Conservation (phyloP, 2,329 filamentous ascomycete species). For the Venturia asperata region DNA sequence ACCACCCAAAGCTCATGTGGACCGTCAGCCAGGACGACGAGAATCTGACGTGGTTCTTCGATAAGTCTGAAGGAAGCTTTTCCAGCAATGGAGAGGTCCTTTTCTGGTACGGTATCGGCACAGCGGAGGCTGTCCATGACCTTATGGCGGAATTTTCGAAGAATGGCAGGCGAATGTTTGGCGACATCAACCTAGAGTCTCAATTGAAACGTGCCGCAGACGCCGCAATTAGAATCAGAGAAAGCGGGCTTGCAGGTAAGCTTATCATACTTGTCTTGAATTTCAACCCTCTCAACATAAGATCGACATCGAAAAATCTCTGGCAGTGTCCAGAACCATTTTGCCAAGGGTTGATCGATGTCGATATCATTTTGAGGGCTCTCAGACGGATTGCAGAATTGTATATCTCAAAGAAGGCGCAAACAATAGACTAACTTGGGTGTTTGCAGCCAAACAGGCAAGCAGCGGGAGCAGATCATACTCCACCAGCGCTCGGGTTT, state of each 20-base stretch:
- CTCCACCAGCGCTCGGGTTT: conserved; percentile 15
- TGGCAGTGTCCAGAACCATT: conserved; percentile 24
- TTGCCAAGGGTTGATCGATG: neutral
- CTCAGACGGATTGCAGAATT: neutral
- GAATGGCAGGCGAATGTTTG: conserved; percentile 78
- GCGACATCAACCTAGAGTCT: conserved; percentile 82
- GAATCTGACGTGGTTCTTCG: conserved; percentile 97
- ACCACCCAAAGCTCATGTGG: conserved; percentile 86
- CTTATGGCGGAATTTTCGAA: conserved; percentile 80
- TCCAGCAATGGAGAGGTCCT: conserved; percentile 80
- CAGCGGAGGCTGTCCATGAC: conserved; percentile 70
- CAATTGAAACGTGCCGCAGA: conserved; percentile 71
- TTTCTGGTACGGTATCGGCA: conserved; percentile 91
- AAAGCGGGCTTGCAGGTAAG: conserved; percentile 25
- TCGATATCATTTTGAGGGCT: neutral
- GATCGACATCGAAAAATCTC: conserved; percentile 26
- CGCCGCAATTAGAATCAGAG: conserved; percentile 55
- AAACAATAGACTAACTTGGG: neutral
- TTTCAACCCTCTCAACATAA: conserved; percentile 48
- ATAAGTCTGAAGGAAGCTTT: conserved; percentile 90
- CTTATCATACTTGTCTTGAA: neutral
- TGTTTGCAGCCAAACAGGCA: conserved; percentile 21
- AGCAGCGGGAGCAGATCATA: conserved; percentile 51
- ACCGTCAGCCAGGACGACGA: conserved; percentile 95
- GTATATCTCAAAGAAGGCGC: neutral